Conservation (phyloP, 768 basidiomycete species). For the Termitomyces sp. region DNA sequence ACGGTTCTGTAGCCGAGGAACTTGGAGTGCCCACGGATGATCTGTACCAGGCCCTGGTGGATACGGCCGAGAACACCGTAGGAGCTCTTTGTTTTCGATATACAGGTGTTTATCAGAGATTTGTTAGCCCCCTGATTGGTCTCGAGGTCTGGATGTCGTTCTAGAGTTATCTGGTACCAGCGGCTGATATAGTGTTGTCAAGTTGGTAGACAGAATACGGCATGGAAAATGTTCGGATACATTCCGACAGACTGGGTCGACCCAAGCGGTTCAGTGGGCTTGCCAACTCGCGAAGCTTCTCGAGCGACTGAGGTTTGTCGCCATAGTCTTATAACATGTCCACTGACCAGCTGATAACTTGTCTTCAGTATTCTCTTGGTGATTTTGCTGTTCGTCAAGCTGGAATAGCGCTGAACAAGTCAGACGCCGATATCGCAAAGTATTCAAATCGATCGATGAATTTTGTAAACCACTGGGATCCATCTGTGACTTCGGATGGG, state of each 20-base stretch:
- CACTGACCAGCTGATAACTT: background rate
- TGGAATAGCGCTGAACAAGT: constrained; percentile 34
- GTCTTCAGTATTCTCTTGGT: constrained; percentile 37
- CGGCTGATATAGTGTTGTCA: background rate
- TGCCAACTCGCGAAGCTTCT: constrained; percentile 46
- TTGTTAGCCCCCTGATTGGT: constrained; percentile 45
- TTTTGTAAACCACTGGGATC: constrained; percentile 47
- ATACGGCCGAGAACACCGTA: constrained; percentile 49
- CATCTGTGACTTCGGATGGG: constrained; percentile 38
- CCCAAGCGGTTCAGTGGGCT: constrained; percentile 40
- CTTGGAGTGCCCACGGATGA: constrained; percentile 42
- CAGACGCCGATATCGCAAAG: constrained; percentile 29
- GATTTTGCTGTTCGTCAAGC: constrained; percentile 52
- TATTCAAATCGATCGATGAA: constrained; percentile 50
- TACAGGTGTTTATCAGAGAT: background rate
- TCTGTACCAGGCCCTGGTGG: constrained; percentile 44
- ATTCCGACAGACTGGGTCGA: constrained; percentile 46
- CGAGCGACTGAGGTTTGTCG: constrained; percentile 38
- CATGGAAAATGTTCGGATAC: constrained; percentile 45
- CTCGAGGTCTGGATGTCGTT: constrained; percentile 24
- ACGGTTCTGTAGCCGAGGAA: constrained; percentile 27
- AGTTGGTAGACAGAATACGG: constrained; percentile 49
- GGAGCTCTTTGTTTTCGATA: constrained; percentile 5
- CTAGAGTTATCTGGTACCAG: background rate
- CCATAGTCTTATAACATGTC: background rate